These are phyloP conservation scores for Yamadazyma kanchanaburiensis DNA, from an alignment of 1,139 yeast species.

Conservation along the genomic window DNA sequence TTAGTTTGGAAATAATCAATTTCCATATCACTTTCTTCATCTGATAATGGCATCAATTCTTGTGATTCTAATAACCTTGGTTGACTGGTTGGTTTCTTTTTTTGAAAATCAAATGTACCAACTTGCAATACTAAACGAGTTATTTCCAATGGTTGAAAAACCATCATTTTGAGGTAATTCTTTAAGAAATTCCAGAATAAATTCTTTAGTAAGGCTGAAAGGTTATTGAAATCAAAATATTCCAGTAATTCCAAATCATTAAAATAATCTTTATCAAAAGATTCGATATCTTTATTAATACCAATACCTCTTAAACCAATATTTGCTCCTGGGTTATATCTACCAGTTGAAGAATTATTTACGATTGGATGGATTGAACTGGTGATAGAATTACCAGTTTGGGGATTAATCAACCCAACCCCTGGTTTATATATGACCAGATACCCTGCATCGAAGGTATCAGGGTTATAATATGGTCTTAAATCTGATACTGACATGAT, in stretches of 20 bases:
- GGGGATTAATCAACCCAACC: slow-evolving; percentile 50
- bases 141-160: slow-evolving; percentile 89
- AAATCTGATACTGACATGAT: slow-evolving; percentile 18
- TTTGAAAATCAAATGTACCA: slow-evolving; percentile 49
- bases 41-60: slow-evolving; percentile 10
- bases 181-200: slow-evolving; percentile 59
- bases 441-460: slow-evolving; percentile 65
- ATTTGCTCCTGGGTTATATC: slow-evolving; percentile 15
- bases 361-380: slow-evolving; percentile 14
- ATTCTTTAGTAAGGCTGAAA: slow-evolving; percentile 52
- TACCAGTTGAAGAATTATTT: slow-evolving; percentile 9
- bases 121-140: slow-evolving; percentile 77
- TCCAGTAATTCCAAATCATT: slow-evolving; percentile 68
- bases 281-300: slow-evolving; percentile 2
- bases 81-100: slow-evolving; percentile 6
- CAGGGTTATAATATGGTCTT: slow-evolving; percentile 75
- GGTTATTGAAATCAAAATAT: slow-evolving; percentile 56
- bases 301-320: slow-evolving; percentile 12
- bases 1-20: slow-evolving; percentile 50
- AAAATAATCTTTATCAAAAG: slow-evolving; percentile 43
- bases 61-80: slow-evolving; percentile 10
- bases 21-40: slow-evolving; percentile 41
- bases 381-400: slow-evolving; percentile 32
- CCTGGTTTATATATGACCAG: slow-evolving; percentile 61
- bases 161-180: slow-evolving; percentile 62